phyloP scores from a whole-genome alignment of 176 grass and related monocot genomes.

The Musa acuminata region DNA sequence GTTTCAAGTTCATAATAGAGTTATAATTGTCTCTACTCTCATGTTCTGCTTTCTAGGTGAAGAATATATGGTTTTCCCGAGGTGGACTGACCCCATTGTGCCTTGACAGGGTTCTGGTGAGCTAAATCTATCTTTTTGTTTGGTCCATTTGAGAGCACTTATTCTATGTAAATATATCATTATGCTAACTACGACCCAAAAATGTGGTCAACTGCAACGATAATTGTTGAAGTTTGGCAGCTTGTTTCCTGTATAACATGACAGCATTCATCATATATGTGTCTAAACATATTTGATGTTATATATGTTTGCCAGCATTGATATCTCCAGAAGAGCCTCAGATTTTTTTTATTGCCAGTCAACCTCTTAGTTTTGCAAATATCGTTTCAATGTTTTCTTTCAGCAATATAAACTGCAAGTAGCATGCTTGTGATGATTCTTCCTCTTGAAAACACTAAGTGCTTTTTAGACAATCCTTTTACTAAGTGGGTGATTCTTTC shows the following conservation, averaged over 20 bases:
- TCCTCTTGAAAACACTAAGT: no score
- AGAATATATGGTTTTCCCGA: slow-evolving; percentile 37
- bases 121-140: not conserved
- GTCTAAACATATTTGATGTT: no score
- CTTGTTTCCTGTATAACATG: not conserved
- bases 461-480: no score
- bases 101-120: slow-evolving; percentile 52
- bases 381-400: no score
- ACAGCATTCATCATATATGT: not conserved
- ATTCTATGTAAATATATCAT: not conserved
- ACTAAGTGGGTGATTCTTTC: no score
- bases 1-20: not conserved
- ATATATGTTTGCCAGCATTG: no score
- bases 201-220: not conserved
- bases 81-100: slow-evolving; percentile 53
- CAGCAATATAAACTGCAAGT: no score
- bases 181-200: not conserved
- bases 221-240: not conserved
- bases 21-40: not conserved
- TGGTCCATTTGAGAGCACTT: not conserved
- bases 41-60: slow-evolving; percentile 30
- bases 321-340: no score
- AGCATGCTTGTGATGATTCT: no score
- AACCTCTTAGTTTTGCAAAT: no score
- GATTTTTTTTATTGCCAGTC: no score